These are phyloP conservation scores for Sporothrix mexicana DNA, from an alignment of 2,329 filamentous ascomycete genomes.

Conservation along the genomic window DNA sequence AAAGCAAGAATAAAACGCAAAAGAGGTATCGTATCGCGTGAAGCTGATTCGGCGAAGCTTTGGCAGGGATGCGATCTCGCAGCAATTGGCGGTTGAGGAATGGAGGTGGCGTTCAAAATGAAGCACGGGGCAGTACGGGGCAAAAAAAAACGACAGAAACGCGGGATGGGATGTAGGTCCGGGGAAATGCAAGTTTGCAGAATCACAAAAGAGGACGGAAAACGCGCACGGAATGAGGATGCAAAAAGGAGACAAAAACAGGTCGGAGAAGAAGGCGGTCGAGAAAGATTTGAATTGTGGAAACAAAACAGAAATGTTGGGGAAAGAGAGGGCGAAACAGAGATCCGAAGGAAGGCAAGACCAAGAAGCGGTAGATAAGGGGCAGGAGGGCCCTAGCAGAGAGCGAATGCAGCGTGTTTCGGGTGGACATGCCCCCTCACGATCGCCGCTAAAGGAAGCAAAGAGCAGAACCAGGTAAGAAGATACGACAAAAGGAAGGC, in stretches of 20 bases:
- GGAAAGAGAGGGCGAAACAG: background rate
- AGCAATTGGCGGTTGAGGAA: slow-evolving; percentile 1
- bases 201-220: slow-evolving; percentile 1
- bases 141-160: background rate
- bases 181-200: slow-evolving; percentile 9
- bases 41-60: slow-evolving; percentile 11
- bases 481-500: background rate
- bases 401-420: background rate
- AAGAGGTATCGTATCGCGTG: slow-evolving; percentile 16
- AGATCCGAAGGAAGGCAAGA: slow-evolving; percentile 17
- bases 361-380: slow-evolving; percentile 18
- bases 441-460: slow-evolving; percentile 11
- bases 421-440: slow-evolving; percentile 20
- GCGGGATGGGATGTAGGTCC: background rate
- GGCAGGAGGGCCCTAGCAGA: slow-evolving; percentile 24
- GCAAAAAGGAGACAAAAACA: background rate
- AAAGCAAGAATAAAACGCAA: background rate
- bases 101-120: background rate
- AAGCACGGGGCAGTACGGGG: slow-evolving; percentile 12
- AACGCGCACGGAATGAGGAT: background rate
- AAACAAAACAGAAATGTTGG: slow-evolving; percentile 17
- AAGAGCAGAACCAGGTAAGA: slow-evolving; percentile 16
- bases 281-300: background rate
- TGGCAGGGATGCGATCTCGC: slow-evolving; percentile 18
- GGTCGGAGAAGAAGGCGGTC: background rate